Conservation (phyloP, 352 stramenopile species). For the Globisporangium paddicum region DNA sequence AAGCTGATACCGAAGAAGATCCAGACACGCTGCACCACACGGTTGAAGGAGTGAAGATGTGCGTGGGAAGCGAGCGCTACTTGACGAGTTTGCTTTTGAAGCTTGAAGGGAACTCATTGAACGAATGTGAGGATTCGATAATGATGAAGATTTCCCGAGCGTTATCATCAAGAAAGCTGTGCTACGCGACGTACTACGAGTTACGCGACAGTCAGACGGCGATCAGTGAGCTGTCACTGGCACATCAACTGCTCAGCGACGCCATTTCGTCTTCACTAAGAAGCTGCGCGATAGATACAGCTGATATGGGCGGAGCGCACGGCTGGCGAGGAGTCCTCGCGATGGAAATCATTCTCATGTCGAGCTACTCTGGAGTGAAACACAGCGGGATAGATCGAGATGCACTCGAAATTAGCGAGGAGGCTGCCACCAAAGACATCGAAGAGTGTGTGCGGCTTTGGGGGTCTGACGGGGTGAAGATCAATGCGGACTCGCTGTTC, state of each 20-base stretch:
- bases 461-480: not conserved
- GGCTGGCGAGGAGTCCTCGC: slow-evolving; percentile 56
- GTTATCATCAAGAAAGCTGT: slow-evolving; percentile 26
- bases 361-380: slow-evolving; percentile 23
- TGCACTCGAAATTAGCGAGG: slow-evolving; percentile 21
- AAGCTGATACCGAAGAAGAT: not conserved
- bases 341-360: slow-evolving; percentile 44
- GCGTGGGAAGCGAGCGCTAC: slow-evolving; percentile 13
- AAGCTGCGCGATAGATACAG: not conserved
- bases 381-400: not conserved
- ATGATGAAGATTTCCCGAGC: slow-evolving; percentile 23
- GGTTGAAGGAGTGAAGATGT: slow-evolving; percentile 6
- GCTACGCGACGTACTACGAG: slow-evolving; percentile 32
- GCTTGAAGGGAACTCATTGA: not conserved
- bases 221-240: slow-evolving; percentile 20
- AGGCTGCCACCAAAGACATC: slow-evolving; percentile 38
- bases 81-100: slow-evolving; percentile 24
- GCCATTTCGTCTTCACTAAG: slow-evolving; percentile 14
- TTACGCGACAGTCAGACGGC: slow-evolving; percentile 14
- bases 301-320: slow-evolving; percentile 44
- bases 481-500: slow-evolving; percentile 24
- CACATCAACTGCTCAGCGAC: slow-evolving; percentile 19
- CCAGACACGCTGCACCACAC: not conserved
- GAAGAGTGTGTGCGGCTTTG: slow-evolving; percentile 39
- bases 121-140: not conserved